Evolutionary conservation across 176 grass and related monocot genomes (phyloP).

Genomic region (Triticum monococcum): DNA sequence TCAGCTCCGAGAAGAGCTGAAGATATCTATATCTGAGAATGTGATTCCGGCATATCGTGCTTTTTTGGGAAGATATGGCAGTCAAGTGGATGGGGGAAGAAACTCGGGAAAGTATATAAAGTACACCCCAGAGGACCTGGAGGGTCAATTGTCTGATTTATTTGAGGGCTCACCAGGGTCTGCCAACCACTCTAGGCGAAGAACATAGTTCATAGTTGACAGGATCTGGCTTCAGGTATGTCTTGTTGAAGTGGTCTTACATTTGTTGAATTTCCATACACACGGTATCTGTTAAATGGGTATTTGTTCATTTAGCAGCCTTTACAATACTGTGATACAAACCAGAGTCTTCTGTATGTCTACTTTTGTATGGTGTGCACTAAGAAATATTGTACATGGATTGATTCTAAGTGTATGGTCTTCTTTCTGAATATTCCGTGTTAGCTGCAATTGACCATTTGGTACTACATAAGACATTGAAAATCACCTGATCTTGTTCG

Average conservation of each 20-base stretch:
- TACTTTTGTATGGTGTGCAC: conserved; percentile 17
- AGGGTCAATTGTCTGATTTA: conserved; percentile 72
- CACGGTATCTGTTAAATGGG: conserved; percentile 23
- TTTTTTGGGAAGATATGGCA: conserved; percentile 80
- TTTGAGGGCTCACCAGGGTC: conserved; percentile 67
- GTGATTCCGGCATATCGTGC: conserved; percentile 90
- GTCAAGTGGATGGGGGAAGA: conserved; percentile 72
- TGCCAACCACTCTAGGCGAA: conserved; percentile 56
- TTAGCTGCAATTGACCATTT: conserved; percentile 3
- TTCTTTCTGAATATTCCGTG: not conserved
- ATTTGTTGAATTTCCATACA: conserved; percentile 19
- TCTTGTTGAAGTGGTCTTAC: conserved; percentile 16
- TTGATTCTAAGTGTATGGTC: not conserved
- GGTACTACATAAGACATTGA: not conserved
- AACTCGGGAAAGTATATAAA: conserved; percentile 69
- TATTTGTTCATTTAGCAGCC: conserved; percentile 25
- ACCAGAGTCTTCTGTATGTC: conserved; percentile 4
- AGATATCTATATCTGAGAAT: conserved; percentile 89
- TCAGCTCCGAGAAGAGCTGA: conserved; percentile 90
- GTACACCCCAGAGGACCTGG: conserved; percentile 90
- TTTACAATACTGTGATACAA: conserved; percentile 30
- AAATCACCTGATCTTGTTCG: not conserved
- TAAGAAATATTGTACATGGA: conserved; percentile 28
- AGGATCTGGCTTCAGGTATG: conserved; percentile 39
- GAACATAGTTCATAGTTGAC: conserved; percentile 49